These are phyloP conservation scores for Sporothrix sp. DNA, from an alignment of 2,329 filamentous ascomycete genomes.

Conservation along the genomic window DNA sequence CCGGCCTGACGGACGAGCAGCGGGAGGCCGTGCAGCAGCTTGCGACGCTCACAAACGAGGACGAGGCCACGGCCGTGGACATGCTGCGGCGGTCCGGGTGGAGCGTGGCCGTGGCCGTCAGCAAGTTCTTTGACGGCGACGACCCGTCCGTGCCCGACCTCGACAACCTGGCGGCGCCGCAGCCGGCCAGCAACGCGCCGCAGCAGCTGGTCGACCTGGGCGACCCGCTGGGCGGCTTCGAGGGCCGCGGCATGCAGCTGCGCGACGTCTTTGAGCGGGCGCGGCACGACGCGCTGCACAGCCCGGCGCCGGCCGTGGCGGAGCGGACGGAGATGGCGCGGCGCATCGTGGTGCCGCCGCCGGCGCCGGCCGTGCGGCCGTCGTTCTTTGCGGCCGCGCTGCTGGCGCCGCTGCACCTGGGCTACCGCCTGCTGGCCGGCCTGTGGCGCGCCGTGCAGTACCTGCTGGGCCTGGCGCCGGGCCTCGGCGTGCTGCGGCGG, in stretches of 20 bases:
- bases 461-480: constrained; percentile 71
- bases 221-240: constrained; percentile 11
- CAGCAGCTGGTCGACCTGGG: not conserved
- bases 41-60: constrained; percentile 78
- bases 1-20: constrained; percentile 56
- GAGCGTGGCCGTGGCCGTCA: constrained; percentile 93
- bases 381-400: constrained; percentile 69
- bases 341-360: constrained; percentile 69
- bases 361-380: constrained; percentile 53
- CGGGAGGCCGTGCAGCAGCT: constrained; percentile 81
- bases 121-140: constrained; percentile 96
- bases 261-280: constrained; percentile 4
- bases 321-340: constrained; percentile 59
- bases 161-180: constrained; percentile 40
- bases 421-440: constrained; percentile 62
- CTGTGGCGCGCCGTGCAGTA: constrained; percentile 65
- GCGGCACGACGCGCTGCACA: not conserved
- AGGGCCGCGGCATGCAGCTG: constrained; percentile 18
- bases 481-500: constrained; percentile 44
- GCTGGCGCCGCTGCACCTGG: constrained; percentile 69
- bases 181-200: constrained; percentile 45
- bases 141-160: constrained; percentile 38
- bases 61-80: constrained; percentile 63
- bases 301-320: not conserved
- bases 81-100: constrained; percentile 81